Evolutionary conservation across 257 asterid species (phyloP).

Genomic region (Jacaranda copaia): DNA sequence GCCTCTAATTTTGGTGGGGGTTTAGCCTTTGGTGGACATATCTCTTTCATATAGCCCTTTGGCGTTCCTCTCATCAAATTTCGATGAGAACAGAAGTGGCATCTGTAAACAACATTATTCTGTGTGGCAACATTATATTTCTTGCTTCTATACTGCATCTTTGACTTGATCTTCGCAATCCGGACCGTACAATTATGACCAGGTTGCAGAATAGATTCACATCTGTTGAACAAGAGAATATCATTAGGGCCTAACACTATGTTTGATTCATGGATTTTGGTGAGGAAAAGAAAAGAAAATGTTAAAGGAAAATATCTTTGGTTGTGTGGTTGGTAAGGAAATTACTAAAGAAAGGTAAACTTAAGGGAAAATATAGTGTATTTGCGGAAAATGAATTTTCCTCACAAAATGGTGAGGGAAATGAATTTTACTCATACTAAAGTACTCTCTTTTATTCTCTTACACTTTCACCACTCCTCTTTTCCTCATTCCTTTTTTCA

Average conservation of each 20-base stretch:
- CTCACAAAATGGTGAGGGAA: no score
- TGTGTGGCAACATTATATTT: slow-evolving; percentile 41
- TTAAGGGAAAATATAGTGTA: no score
- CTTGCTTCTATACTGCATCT: slow-evolving; percentile 42
- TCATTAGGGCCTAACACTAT: slow-evolving; percentile 27
- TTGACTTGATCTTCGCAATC: slow-evolving; percentile 57
- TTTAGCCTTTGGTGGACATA: slow-evolving; percentile 56
- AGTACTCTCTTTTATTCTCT: no score
- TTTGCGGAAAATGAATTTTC: no score
- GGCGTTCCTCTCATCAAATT: slow-evolving; percentile 75
- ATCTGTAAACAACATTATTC: slow-evolving; percentile 64
- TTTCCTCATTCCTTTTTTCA: no score
- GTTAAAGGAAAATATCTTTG: no score
- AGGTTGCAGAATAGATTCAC: slow-evolving; percentile 75
- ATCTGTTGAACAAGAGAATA: slow-evolving; percentile 50
- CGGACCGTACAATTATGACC: slow-evolving; percentile 69
- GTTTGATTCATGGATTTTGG: no score
- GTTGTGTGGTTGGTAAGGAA: no score
- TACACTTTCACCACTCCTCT: no score
- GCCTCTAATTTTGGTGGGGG: slow-evolving; percentile 32
- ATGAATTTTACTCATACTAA: no score
- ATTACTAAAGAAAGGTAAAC: no score
- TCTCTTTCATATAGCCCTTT: slow-evolving; percentile 57
- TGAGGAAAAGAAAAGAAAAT: no score
- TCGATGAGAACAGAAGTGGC: slow-evolving; percentile 71